A percentile compares a stretch with the other conserved stretches of the same genome.
Conservation (phyloP, 192 early-diverging fungal species). For the Backusella australiensis region DNA sequence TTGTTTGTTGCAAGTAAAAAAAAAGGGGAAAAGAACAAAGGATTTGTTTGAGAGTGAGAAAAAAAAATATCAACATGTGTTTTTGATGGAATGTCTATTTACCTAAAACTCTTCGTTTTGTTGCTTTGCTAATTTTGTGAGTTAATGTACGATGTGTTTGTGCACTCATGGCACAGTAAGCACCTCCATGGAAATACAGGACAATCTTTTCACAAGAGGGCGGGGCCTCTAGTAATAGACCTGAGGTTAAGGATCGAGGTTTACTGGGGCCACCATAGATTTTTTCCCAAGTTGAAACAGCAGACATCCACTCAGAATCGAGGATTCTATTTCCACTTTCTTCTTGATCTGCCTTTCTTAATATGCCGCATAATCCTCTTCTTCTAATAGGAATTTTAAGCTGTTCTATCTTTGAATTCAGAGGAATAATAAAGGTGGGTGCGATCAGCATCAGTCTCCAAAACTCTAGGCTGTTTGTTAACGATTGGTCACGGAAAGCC, state of each 20-base stretch:
- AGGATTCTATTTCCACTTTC: constrained; percentile 14
- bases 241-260: neutral
- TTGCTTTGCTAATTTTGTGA: constrained; percentile 26
- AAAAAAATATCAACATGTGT: neutral
- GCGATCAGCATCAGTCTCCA: constrained; percentile 22
- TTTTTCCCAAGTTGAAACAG: constrained; percentile 9
- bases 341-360: constrained; percentile 14
- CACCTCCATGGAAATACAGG: constrained; percentile 32
- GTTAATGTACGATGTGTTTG: constrained; percentile 24
- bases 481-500: constrained; percentile 12
- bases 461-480: constrained; percentile 17
- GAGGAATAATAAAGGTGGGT: constrained; percentile 19
- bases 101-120: constrained; percentile 25
- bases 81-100: constrained; percentile 2
- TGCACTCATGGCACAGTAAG: constrained; percentile 32
- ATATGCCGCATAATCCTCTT: constrained; percentile 16
- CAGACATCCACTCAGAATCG: constrained; percentile 21
- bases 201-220: constrained; percentile 21
- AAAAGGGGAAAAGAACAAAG: neutral
- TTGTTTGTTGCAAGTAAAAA: neutral
- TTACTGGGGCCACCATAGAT: neutral
- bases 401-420: constrained; percentile 15
- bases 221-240: neutral
- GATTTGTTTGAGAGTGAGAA: too few relatives aligned
- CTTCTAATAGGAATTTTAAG: neutral